Percentiles rank a stretch among this genome's conserved stretches.
Conservation (phyloP, 805 yeast genomes). For the Lipomyces kockii region DNA sequence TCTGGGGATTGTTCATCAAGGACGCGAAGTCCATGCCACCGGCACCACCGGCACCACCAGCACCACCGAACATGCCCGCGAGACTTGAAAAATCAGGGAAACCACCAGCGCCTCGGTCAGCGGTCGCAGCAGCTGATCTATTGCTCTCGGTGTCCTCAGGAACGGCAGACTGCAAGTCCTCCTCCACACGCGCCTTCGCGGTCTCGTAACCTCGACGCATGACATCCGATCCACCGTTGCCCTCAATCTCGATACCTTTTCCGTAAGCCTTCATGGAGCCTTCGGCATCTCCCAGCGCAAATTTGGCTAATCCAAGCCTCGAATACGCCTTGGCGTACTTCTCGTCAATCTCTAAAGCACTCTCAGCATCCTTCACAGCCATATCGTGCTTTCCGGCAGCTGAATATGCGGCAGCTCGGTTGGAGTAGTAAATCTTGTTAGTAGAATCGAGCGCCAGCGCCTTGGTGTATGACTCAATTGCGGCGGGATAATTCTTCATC, state of each 20-base stretch:
- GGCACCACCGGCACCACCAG: conserved; percentile 51
- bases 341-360: conserved; percentile 79
- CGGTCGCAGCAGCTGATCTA: conserved; percentile 20
- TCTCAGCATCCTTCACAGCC: conserved; percentile 83
- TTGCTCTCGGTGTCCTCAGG: conserved; percentile 30
- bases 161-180: conserved; percentile 50
- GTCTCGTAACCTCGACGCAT: conserved; percentile 94
- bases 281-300: conserved; percentile 90
- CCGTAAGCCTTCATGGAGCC: conserved; percentile 90
- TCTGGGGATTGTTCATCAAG: conserved; percentile 86
- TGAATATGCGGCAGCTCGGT: conserved; percentile 96
- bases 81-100: conserved; percentile 74
- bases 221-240: conserved; percentile 79
- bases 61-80: conserved; percentile 62
- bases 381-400: conserved; percentile 71
- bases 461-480: conserved; percentile 76
- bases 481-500: conserved; percentile 66
- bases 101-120: conserved; percentile 51
- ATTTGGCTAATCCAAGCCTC: conserved; percentile 90
- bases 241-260: conserved; percentile 84
- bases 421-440: conserved; percentile 85
- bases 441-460: conserved; percentile 73
- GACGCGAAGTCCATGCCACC: conserved; percentile 72
- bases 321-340: conserved; percentile 90
- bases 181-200: conserved; percentile 85